Percentiles rank a stretch among this genome's conserved stretches.
Evolutionary conservation across 2,329 filamentous ascomycete species (phyloP).

Genomic region (Nigrospora osmanthi): DNA sequence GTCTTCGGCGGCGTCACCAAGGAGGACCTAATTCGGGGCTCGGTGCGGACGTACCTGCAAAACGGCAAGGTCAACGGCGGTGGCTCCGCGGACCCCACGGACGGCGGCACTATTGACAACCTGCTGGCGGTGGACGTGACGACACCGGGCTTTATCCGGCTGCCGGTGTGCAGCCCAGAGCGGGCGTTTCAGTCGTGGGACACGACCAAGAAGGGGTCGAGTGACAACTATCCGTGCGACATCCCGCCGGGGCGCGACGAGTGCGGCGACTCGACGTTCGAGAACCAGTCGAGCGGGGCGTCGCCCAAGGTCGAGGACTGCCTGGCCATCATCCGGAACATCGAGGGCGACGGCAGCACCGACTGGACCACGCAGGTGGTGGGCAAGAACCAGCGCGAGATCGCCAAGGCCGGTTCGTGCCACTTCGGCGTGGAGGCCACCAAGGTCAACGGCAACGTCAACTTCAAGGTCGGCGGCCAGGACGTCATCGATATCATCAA

Average conservation of each 20-base stretch:
- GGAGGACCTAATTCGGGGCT: constrained; percentile 17
- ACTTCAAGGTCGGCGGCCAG: constrained; percentile 15
- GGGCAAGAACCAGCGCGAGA: constrained; percentile 8
- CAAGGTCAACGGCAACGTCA: constrained; percentile 14
- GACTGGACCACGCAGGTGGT: constrained; percentile 4
- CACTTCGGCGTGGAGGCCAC: constrained; percentile 21
- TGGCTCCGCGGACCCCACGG: constrained; percentile 11
- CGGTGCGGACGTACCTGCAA: constrained; percentile 15
- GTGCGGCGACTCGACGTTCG: constrained; percentile 22
- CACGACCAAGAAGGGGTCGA: constrained; percentile 8
- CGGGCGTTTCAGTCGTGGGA: constrained; percentile 24
- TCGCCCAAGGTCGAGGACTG: constrained; percentile 27
- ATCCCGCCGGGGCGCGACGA: constrained; percentile 13
- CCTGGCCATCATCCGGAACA: constrained; percentile 22
- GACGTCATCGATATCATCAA: constrained; percentile 27
- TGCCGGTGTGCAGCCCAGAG: constrained; percentile 28
- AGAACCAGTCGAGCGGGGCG: constrained; percentile 22
- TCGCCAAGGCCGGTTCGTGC: constrained; percentile 19
- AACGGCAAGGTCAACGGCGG: constrained; percentile 24
- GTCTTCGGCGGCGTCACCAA: constrained; percentile 16
- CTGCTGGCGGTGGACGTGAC: constrained; percentile 21
- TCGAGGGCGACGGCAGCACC: constrained; percentile 13
- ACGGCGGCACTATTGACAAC: constrained; percentile 11
- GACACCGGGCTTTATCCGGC: constrained; percentile 24
- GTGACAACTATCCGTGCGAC: constrained; percentile 25